phyloP scores from a whole-genome alignment of 768 basidiomycete genomes.

The Phylloporus arenicola region DNA sequence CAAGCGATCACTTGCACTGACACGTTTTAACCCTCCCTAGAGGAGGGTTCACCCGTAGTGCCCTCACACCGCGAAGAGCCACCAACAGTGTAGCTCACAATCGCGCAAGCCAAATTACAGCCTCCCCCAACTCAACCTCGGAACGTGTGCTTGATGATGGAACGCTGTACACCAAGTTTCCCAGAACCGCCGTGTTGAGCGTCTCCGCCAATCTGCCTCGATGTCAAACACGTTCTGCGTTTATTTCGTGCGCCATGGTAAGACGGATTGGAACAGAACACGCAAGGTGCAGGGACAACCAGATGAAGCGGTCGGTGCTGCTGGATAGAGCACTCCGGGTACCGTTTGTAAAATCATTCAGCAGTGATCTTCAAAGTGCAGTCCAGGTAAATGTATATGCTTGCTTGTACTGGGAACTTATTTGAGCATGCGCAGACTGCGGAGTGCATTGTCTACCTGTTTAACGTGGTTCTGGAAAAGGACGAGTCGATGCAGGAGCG shows the following conservation, averaged over 20 bases:
- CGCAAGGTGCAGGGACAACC: constrained; percentile 66
- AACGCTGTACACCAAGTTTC: neutral
- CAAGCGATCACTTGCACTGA: too few species aligned
- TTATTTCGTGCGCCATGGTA: constrained; percentile 67
- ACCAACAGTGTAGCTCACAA: neutral
- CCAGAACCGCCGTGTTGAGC: neutral
- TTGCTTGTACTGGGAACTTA: neutral
- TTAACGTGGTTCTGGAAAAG: neutral
- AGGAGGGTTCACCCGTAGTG: neutral
- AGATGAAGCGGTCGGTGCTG: constrained; percentile 44
- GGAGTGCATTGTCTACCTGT: neutral
- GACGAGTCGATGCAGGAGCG: neutral
- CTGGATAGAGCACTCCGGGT: constrained; percentile 51
- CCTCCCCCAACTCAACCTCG: neutral
- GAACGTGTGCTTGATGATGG: neutral
- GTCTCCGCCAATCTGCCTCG: neutral
- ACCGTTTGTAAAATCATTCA: constrained; percentile 48
- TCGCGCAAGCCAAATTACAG: neutral
- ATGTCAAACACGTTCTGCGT: constrained; percentile 36
- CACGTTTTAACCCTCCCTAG: too few species aligned
- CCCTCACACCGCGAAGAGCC: neutral
- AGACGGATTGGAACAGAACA: constrained; percentile 59
- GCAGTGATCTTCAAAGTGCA: constrained; percentile 66
- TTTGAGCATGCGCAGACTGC: neutral
- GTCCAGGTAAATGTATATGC: constrained; percentile 39